Base-by-base conservation (phyloP, 257 asterid species). In the Nicotiana undulata region DNA sequence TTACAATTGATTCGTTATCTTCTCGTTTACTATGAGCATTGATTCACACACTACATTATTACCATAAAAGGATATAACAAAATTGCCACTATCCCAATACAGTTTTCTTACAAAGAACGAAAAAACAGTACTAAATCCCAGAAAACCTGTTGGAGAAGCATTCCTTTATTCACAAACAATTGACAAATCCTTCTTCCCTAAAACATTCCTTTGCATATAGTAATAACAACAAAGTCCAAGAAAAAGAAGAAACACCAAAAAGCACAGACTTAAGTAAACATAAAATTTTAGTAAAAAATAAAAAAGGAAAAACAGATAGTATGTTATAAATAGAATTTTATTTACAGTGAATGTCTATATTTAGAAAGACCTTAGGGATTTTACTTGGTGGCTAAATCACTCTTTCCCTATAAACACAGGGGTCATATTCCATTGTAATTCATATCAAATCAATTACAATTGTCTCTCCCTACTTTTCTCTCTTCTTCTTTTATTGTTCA, bases 81-180 rank as follows among this genome's bases (percentile, higher is more conserved):
- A 68, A n/a, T 40, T 40, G 6, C 49, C 40, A 17, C 22, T 72
- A 72, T 72, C 77, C 59, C 9, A 28, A 16, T 61, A 32, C 63
- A 10, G 1, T 11, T 31, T 37, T 26, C 61, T 76, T 68, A 83
- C 59, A 58, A 40, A 75, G 32, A 63, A 29, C 51, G 11, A 37
- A 29, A 52, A n/a, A 70, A 79, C 17, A 24, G 16, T 52, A 61
- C 75, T 68, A 80, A 84, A 81, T 81, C 83, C 83, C 49, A 81
- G 76, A 81, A 75, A 65, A 67, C 20, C 15, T 15, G 26, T 32
- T 55, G 49, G 61, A 52, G 80, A 55, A 46, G 86, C 76, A 59
- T 85, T 80, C 53, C 85, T 85, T 81, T 80, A 75, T 75, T 78
- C 76, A 64, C 82, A 80, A 80, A 83, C 83, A 85, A 85, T 78